phyloP scores from a whole-genome alignment of 495 filamentous ascomycete genomes.

The Filosporella fistucella region DNA sequence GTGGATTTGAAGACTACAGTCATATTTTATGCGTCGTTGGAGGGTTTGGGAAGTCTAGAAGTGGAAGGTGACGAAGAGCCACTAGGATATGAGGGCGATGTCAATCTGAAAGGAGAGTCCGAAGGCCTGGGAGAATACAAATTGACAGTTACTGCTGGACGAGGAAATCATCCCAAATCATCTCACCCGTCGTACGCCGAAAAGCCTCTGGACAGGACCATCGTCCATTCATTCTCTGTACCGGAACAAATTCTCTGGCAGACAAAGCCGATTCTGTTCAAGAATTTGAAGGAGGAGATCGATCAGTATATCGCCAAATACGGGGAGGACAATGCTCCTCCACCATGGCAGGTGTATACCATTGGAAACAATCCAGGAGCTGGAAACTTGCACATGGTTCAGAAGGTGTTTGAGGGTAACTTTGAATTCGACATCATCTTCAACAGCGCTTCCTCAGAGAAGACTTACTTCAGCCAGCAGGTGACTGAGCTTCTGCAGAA shows the following conservation, averaged over 20 bases:
- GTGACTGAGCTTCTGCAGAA: conserved; percentile 65
- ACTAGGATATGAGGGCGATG: conserved; percentile 63
- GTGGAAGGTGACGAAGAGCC: conserved; percentile 46
- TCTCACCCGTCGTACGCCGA: conserved; percentile 59
- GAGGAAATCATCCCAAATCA: conserved; percentile 54
- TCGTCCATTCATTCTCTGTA: conserved; percentile 67
- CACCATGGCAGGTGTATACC: conserved; percentile 82
- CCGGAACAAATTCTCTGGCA: conserved; percentile 77
- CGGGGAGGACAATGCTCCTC: conserved; percentile 68
- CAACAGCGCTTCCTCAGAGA: conserved; percentile 70
- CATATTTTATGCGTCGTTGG: conserved; percentile 74
- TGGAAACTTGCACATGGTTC: conserved; percentile 85
- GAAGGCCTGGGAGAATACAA: conserved; percentile 78
- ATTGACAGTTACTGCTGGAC: conserved; percentile 69
- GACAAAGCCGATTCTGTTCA: conserved; percentile 75
- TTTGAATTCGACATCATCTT: conserved; percentile 96
- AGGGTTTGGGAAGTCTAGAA: conserved; percentile 67
- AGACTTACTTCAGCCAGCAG: conserved; percentile 53
- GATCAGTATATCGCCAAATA: conserved; percentile 64
- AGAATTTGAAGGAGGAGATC: conserved; percentile 71
- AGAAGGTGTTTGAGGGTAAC: conserved; percentile 85
- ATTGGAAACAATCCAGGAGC: conserved; percentile 60
- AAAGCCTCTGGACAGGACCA: conserved; percentile 70
- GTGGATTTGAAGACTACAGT: conserved; percentile 67
- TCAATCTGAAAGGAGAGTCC: conserved; percentile 72